These are phyloP conservation scores for Penicillium freii DNA, from an alignment of 2,329 filamentous ascomycete species.

Conservation along the genomic window DNA sequence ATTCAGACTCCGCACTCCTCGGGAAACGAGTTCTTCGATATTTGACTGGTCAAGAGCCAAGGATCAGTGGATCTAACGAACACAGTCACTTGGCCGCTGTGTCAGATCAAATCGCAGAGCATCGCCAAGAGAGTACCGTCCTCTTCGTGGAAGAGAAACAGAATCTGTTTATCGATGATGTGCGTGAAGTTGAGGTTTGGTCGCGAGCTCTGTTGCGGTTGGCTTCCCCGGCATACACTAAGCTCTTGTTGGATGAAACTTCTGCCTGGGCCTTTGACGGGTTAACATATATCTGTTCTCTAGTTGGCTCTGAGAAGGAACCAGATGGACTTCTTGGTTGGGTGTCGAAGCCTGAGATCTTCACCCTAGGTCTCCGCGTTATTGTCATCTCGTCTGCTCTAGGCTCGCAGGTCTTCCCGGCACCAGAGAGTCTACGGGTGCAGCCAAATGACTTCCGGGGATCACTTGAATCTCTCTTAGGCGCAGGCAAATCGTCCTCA, in stretches of 20 bases:
- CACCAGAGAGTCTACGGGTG: constrained; percentile 17
- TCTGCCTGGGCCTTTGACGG: constrained; percentile 36
- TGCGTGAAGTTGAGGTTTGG: constrained; percentile 73
- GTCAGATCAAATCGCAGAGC: constrained; percentile 31
- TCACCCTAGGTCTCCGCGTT: constrained; percentile 47
- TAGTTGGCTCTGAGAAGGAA: constrained; percentile 28
- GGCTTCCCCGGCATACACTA: constrained; percentile 22
- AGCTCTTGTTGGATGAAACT: constrained; percentile 22
- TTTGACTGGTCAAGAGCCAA: constrained; percentile 35
- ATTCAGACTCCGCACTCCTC: constrained; percentile 34
- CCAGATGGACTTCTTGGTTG: constrained; percentile 70
- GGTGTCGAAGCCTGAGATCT: constrained; percentile 66
- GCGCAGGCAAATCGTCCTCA: constrained; percentile 21
- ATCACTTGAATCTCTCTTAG: constrained; percentile 28
- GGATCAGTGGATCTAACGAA: constrained; percentile 23
- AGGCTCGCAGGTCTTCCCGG: constrained; percentile 22
- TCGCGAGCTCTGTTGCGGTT: constrained; percentile 48
- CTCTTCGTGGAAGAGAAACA: constrained; percentile 89
- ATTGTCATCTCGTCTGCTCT: constrained; percentile 39
- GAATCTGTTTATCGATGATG: constrained; percentile 87
- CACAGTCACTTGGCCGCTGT: constrained; percentile 22
- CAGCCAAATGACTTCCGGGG: constrained; percentile 17
- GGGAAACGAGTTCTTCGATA: constrained; percentile 39
- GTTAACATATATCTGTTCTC: constrained; percentile 25
- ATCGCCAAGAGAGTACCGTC: constrained; percentile 40